These are phyloP conservation scores for Salix udensis DNA, from an alignment of 345 rosid genomes.

Conservation along the genomic window DNA sequence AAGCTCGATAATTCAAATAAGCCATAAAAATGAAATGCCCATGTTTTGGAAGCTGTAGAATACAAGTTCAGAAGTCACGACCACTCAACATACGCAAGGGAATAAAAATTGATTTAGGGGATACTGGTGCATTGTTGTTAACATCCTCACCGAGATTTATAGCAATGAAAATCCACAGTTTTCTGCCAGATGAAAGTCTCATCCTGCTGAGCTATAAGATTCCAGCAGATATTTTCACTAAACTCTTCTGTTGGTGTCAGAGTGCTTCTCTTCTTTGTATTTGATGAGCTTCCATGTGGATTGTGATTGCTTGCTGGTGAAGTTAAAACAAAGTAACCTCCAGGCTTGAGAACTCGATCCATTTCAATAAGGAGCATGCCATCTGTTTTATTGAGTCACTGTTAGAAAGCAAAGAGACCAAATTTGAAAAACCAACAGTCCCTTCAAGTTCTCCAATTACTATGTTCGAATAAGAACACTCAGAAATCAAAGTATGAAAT, in stretches of 20 bases:
- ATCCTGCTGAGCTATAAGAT: slow-evolving; percentile 83
- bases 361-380: slow-evolving; percentile 86
- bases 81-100: not conserved
- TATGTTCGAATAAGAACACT: not conserved
- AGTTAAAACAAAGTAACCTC: slow-evolving; percentile 91
- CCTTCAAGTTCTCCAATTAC: slow-evolving; percentile 1
- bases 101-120: not conserved
- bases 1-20: not conserved
- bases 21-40: not conserved
- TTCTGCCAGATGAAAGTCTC: slow-evolving; percentile 97
- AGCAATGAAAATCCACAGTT: slow-evolving; percentile 59
- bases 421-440: slow-evolving; percentile 6
- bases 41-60: not conserved
- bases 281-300: slow-evolving; percentile 46
- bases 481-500: not conserved
- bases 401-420: slow-evolving; percentile 17
- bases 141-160: slow-evolving; percentile 62
- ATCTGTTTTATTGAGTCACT: slow-evolving; percentile 43
- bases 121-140: not conserved
- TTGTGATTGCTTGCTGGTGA: slow-evolving; percentile 62
- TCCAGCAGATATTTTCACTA: slow-evolving; percentile 81
- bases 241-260: slow-evolving; percentile 55
- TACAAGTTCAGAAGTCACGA: not conserved
- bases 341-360: slow-evolving; percentile 91
- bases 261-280: slow-evolving; percentile 50